These are phyloP conservation scores for Digitaria exilis DNA, from an alignment of 202 grass and related monocot species.

Conservation along the genomic window DNA sequence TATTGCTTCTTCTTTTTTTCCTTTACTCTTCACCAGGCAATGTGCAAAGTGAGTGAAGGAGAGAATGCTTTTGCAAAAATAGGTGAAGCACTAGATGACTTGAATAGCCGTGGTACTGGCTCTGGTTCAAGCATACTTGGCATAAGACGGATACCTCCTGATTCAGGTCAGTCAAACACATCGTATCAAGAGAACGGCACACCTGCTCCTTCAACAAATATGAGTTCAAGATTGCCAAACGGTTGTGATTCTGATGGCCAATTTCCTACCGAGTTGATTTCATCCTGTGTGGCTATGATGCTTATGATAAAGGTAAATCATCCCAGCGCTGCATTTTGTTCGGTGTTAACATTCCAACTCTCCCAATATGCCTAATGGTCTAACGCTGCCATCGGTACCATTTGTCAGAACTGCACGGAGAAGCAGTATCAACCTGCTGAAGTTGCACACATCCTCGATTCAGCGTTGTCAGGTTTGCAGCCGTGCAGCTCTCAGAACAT, in stretches of 20 bases:
- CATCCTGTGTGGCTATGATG: conserved; percentile 77
- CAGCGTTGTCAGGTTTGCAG: conserved; percentile 67
- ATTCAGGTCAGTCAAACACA: conserved; percentile 71
- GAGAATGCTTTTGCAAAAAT: conserved; percentile 80
- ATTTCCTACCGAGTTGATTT: conserved; percentile 80
- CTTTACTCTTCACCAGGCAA: conserved; percentile 54
- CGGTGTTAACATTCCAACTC: background rate
- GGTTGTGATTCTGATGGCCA: conserved; percentile 54
- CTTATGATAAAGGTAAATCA: conserved; percentile 90
- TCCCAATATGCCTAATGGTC: background rate
- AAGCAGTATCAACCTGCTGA: conserved; percentile 91
- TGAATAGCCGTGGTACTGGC: conserved; percentile 56
- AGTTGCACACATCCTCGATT: conserved; percentile 86
- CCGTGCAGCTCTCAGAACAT: conserved; percentile 76
- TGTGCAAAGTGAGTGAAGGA: conserved; percentile 76
- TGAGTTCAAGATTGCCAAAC: conserved; percentile 49
- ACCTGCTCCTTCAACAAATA: conserved; percentile 33
- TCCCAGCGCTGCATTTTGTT: background rate
- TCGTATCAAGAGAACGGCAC: conserved; percentile 59
- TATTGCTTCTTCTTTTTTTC: conserved; percentile 3
- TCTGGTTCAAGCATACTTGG: conserved; percentile 76
- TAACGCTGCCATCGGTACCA: conserved; percentile 8
- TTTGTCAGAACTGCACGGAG: conserved; percentile 84
- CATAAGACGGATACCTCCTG: conserved; percentile 67
- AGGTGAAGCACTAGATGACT: conserved; percentile 75